Percentiles rank a stretch among this genome's conserved stretches.
phyloP scores from a whole-genome alignment of 2,329 filamentous ascomycete genomes.

The Alternaria ethzedia region DNA sequence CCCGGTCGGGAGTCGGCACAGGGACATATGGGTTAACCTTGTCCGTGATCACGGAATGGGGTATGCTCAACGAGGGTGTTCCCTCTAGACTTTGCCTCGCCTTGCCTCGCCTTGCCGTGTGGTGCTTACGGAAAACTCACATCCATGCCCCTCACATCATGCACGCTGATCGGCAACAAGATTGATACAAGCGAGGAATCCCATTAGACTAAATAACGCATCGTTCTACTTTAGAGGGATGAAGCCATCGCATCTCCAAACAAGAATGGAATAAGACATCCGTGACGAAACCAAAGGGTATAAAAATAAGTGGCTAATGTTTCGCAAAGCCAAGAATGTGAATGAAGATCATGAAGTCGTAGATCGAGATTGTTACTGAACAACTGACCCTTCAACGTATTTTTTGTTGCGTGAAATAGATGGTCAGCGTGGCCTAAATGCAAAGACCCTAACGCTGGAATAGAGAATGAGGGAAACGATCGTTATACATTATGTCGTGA shows the following conservation, averaged over 20 bases:
- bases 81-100: background rate
- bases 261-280: background rate
- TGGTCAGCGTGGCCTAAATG: background rate
- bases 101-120: background rate
- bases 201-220: background rate
- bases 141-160: background rate
- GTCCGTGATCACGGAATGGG: background rate
- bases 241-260: background rate
- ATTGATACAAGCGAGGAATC: background rate
- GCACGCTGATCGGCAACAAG: background rate
- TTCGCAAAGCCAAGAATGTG: background rate
- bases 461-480: background rate
- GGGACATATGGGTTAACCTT: background rate
- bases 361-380: background rate
- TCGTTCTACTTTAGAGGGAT: background rate
- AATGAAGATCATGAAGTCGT: conserved; percentile 4
- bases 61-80: background rate
- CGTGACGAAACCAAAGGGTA: conserved; percentile 5
- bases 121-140: background rate
- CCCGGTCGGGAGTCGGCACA: background rate
- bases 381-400: conserved; percentile 1
- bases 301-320: conserved; percentile 1
- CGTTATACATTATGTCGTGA: background rate
- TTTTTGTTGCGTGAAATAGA: background rate
- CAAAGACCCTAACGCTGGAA: background rate